Conservation (phyloP, 257 asterid species). For the Petunia secreta region DNA sequence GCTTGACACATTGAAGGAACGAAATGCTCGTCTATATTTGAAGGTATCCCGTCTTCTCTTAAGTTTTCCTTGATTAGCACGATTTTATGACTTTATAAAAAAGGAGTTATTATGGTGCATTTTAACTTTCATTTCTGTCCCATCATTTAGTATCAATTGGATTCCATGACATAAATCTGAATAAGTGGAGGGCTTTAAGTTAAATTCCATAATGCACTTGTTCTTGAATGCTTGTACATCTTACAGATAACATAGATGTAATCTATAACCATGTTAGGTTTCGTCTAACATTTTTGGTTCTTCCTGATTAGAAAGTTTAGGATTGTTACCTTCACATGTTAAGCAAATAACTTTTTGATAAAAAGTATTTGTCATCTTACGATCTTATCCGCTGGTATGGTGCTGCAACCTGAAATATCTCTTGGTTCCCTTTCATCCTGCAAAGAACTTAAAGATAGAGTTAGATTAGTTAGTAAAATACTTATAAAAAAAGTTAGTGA, state of each 20-base stretch:
- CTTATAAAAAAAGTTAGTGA: not conserved
- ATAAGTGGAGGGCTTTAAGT: not conserved
- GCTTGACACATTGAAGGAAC: constrained; percentile 64
- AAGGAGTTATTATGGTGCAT: not conserved
- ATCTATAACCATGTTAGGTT: not conserved
- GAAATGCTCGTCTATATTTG: constrained; percentile 45
- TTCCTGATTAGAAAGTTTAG: too few relatives aligned
- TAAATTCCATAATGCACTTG: not conserved
- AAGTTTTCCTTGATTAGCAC: not conserved
- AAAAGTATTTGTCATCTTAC: not conserved
- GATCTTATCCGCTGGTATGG: not conserved
- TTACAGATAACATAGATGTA: not conserved
- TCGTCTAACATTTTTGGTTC: not conserved
- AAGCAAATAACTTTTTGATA: not conserved
- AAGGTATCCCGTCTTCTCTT: constrained; percentile 52
- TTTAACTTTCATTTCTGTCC: not conserved
- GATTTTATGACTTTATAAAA: not conserved
- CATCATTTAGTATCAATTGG: not conserved
- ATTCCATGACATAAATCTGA: not conserved
- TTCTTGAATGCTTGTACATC: not conserved
- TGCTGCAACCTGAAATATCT: not conserved
- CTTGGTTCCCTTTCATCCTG: not conserved
- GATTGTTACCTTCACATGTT: not conserved
- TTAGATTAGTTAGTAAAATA: not conserved
- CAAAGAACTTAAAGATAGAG: not conserved